Percentiles rank a stretch among this genome's conserved stretches.
Evolutionary conservation across 495 filamentous ascomycete genomes (phyloP).

Genomic region (Hypoxylon rickii): DNA sequence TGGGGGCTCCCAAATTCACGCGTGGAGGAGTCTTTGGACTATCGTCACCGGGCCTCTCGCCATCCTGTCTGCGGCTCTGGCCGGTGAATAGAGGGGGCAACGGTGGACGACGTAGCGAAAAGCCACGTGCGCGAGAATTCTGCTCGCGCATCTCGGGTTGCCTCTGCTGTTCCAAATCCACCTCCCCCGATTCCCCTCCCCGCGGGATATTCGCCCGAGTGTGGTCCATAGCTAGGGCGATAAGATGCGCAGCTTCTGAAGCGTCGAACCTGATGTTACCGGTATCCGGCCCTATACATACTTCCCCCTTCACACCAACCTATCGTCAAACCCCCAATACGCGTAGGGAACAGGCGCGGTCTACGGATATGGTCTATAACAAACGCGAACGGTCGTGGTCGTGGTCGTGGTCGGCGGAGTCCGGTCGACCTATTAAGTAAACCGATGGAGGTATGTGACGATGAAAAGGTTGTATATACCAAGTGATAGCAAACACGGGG

Average conservation of each 20-base stretch:
- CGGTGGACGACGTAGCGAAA: conserved; percentile 33
- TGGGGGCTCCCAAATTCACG: conserved; percentile 40
- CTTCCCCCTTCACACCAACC: conserved; percentile 7
- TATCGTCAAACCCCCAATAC: conserved; percentile 3
- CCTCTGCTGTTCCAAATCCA: conserved; percentile 26
- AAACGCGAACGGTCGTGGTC: conserved; percentile 17
- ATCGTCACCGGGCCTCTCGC: conserved; percentile 33
- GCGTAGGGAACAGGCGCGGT: background rate
- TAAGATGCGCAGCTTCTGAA: conserved; percentile 20
- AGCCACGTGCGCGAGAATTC: conserved; percentile 14
- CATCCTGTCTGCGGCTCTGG: conserved; percentile 37
- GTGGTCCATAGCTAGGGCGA: conserved; percentile 28
- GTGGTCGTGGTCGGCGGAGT: too few relatives aligned
- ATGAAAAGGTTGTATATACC: background rate
- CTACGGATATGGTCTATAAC: background rate
- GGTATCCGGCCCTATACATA: conserved; percentile 20
- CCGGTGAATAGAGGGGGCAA: conserved; percentile 42
- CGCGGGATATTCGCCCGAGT: conserved; percentile 20
- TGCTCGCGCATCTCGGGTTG: conserved; percentile 38
- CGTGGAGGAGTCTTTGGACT: conserved; percentile 52
- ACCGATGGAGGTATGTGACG: conserved; percentile 1
- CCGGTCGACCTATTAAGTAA: conserved; percentile 11
- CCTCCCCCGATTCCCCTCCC: conserved; percentile 16
- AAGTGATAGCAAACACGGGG: conserved; percentile 7
- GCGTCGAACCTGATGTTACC: conserved; percentile 21